Evolutionary conservation across 2,329 filamentous ascomycete genomes (phyloP), one percentile per base, ranked within the genome.

Genomic region (Fusarium multiceps): DNA sequence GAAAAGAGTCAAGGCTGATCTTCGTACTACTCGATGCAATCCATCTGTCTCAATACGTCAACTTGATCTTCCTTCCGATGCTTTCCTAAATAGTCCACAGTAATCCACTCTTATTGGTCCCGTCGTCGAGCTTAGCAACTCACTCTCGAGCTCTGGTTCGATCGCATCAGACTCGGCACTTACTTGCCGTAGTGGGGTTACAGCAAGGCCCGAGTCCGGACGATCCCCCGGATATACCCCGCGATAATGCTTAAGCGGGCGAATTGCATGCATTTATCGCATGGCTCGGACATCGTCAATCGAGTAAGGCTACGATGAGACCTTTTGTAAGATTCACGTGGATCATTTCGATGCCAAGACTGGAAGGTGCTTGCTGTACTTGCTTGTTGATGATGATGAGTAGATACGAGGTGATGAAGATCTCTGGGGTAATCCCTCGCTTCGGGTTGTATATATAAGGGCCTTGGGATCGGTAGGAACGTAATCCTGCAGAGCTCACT

Each of bases 151-250:
- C 2, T 63, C 42, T 63, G 51, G 51, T 63, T 63, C 41, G 60
- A 32, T 23, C 60, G 60, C 60, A 57, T 63, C 42, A 63, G 61
- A 57, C 14, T 63, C 60, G 60, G 60, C 60, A 63, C 49, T 7
- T 25, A 18, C 4, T 41, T 63, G 60, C 60, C 60, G 60, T 43
- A 30, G 27, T 57, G 40, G 37, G 49, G 60, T 63, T 57, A 32
- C 59, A 63, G 14, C 18, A 30, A 37, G 59, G 49, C 23, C 49
- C 42, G 23, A 20, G 30, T 49, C 27, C 18, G 43, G 54, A 62
- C 59, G 25, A 50, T 41, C 45, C 45, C 56, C 59, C 59, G 58
- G 59, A 61, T 34, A 11, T 48, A 63, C 60, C 59, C 60, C 60
- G 48, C 60, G 51, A 45, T 62, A 41, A 9, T 27, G 34, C 11